These are phyloP conservation scores for Echium plantagineum DNA, from an alignment of 257 asterid species.

Conservation along the genomic window DNA sequence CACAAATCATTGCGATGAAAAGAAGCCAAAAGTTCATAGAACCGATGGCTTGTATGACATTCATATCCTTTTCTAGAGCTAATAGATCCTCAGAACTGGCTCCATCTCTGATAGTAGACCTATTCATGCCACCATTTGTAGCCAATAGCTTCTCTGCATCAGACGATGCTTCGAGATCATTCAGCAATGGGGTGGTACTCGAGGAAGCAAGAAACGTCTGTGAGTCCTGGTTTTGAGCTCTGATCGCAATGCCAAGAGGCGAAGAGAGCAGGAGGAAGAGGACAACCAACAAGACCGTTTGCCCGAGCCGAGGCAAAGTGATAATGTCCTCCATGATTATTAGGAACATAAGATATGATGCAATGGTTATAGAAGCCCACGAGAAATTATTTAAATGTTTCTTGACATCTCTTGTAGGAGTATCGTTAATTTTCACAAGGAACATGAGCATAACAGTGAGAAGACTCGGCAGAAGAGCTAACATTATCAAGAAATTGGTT, in stretches of 20 bases:
- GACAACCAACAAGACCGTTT: conserved; percentile 25
- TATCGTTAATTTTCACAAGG: conserved; percentile 40
- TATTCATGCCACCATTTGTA: conserved; percentile 1
- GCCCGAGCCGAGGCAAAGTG: conserved; percentile 36
- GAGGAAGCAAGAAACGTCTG: conserved; percentile 5
- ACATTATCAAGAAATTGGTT: conserved; percentile 57
- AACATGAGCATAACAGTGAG: conserved; percentile 57
- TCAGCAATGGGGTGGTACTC: conserved; percentile 28
- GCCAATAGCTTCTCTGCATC: conserved; percentile 7
- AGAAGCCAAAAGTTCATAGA: conserved; percentile 71
- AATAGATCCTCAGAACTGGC: conserved; percentile 18
- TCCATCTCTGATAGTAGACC: background rate
- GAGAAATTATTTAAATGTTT: conserved; percentile 52
- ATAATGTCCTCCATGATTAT: conserved; percentile 38
- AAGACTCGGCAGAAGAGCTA: conserved; percentile 58
- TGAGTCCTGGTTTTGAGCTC: conserved; percentile 27
- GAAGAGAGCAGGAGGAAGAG: conserved; percentile 55
- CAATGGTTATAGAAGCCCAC: conserved; percentile 40
- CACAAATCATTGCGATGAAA: conserved; percentile 69
- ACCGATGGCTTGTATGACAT: conserved; percentile 48
- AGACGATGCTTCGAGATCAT: conserved; percentile 11
- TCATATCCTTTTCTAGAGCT: conserved; percentile 26
- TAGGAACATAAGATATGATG: conserved; percentile 55
- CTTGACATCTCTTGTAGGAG: conserved; percentile 28
- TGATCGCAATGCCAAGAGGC: conserved; percentile 36